These are phyloP conservation scores for Parmales sp. DNA, from an alignment of 108 stramenopile genomes.

Conservation along the genomic window DNA sequence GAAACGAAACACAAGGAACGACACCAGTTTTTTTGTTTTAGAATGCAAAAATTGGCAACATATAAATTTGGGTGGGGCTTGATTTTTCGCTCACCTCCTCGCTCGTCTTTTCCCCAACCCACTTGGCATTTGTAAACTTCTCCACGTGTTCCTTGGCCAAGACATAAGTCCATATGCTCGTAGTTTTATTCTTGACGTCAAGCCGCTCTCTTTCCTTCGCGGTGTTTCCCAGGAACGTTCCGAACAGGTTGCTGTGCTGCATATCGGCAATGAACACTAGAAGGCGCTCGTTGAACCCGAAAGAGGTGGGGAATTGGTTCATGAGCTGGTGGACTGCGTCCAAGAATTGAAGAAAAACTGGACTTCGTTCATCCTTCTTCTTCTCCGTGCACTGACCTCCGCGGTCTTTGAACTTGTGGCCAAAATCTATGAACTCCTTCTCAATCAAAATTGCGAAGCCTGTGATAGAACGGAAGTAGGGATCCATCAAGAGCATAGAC, in stretches of 20 bases:
- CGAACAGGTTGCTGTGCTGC: conserved; percentile 32
- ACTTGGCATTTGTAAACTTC: not conserved
- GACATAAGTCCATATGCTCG: conserved; percentile 4
- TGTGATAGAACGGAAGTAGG: conserved; percentile 41
- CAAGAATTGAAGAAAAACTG: conserved; percentile 40
- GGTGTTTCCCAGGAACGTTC: conserved; percentile 44
- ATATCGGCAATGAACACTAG: conserved; percentile 41
- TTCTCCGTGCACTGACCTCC: conserved; percentile 22
- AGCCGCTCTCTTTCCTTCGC: conserved; percentile 27
- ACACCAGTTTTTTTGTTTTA: no score
- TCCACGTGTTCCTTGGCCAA: not conserved
- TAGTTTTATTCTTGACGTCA: not conserved
- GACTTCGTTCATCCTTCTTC: conserved; percentile 22
- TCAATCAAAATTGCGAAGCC: conserved; percentile 33
- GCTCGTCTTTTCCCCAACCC: not conserved
- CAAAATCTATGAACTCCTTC: conserved; percentile 53
- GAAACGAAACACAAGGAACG: no score
- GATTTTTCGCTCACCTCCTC: no score
- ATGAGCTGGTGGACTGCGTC: conserved; percentile 31
- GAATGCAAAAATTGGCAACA: no score
- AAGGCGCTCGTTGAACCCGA: conserved; percentile 39
- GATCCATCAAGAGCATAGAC: conserved; percentile 46
- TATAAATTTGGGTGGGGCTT: no score
- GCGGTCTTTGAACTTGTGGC: conserved; percentile 43
- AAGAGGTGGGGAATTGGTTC: conserved; percentile 26